Base-by-base conservation (phyloP, 345 rosid genomes). In the Euphorbia pulcherrima region DNA sequence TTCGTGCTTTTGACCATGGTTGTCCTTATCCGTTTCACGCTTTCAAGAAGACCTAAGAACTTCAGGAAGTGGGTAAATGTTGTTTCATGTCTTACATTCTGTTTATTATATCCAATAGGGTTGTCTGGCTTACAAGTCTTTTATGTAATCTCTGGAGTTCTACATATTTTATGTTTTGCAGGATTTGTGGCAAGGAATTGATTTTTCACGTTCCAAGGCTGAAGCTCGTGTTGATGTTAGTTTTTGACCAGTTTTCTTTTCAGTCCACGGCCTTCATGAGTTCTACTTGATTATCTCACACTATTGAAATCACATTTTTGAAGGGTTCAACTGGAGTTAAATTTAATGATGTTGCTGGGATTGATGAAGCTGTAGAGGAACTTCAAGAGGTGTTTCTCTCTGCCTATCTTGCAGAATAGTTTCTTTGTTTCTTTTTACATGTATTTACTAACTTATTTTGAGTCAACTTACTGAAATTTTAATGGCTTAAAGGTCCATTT, bases 161-260 rank as follows among this genome's bases (percentile, higher is more conserved):
- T 62, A 47, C 64, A 64, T 33, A 81, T 44, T 74, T 59, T 29
- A 48, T 58, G 60, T 62, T 76, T 71, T 79, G 74, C 82, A 92
- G 98, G 98, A 90, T 72, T 77, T 92, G 53, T 92, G 97, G 98
- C 95, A 87, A 84, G 98, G 98, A 60, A 90, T 90, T 82, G 92
- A 90, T 64, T 92, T 92, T 84, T 88, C 98, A 72, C 90, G 86
- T 68, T 92, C 98, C 72, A 92, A 92, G 87, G 92, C 97, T 57
- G 97, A 92, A 87, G 98, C 98, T 73, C 97, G 97, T 76, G 98
- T 92, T 82, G 98, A 92, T 69, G 97, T 90, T 66, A 82, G 92
- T 80, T 67, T 78, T 40, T 60, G 18, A 44, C n/a, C 18, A 27
- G 65, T 48, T 48, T 47, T 53, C 12, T 18, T 21, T 48, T 62